Evolutionary conservation across 2,329 filamentous ascomycete genomes (phyloP).

Genomic region (Stachybotrys elegans): DNA sequence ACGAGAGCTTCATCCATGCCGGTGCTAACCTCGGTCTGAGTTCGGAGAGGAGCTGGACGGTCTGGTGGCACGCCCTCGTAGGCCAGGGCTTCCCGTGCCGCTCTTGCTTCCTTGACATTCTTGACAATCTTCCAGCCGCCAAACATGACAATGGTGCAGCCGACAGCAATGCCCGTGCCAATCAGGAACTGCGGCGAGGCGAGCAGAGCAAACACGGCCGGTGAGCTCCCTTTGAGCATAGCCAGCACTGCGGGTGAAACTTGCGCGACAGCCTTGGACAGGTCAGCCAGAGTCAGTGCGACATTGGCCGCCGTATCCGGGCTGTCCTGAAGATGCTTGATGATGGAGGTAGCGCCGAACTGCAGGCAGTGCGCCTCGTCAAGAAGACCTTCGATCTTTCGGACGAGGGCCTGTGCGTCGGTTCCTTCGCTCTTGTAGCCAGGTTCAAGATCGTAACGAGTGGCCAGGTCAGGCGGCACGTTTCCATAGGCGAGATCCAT

Average conservation of each 20-base stretch:
- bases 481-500: conserved; percentile 91
- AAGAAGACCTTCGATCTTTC: conserved; percentile 69
- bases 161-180: conserved; percentile 80
- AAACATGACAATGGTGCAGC: conserved; percentile 92
- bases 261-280: conserved; percentile 75
- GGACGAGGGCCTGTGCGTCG: conserved; percentile 55
- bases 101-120: conserved; percentile 54
- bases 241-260: conserved; percentile 77
- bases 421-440: conserved; percentile 50
- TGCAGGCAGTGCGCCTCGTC: conserved; percentile 87
- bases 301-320: conserved; percentile 93
- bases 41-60: conserved; percentile 18
- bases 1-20: conserved; percentile 4
- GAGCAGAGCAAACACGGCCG: conserved; percentile 80
- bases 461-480: conserved; percentile 62
- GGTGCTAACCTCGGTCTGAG: conserved; percentile 23
- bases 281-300: conserved; percentile 85
- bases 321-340: conserved; percentile 63
- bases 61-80: conserved; percentile 18
- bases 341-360: conserved; percentile 76
- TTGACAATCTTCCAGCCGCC: conserved; percentile 98
- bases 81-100: conserved; percentile 21
- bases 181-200: conserved; percentile 93
- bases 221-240: conserved; percentile 73
- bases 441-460: conserved; percentile 42